Evolutionary conservation across 2,329 filamentous ascomycete species (phyloP).

Genomic region (Aquanectria penicillioides): DNA sequence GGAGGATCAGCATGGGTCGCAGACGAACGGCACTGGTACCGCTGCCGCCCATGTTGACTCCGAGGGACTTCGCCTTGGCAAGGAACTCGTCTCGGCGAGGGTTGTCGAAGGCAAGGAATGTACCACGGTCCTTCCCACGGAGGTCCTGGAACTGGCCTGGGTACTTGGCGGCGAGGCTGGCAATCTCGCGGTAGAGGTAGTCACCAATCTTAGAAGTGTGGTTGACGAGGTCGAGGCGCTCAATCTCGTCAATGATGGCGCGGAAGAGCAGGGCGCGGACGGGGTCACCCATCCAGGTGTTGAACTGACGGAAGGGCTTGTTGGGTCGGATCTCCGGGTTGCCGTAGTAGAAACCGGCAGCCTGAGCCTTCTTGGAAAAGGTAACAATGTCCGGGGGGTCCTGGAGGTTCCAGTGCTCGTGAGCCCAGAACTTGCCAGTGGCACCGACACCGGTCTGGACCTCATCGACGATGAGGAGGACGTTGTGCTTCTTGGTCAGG

Average conservation of each 20-base stretch:
- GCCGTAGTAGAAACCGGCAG: conserved; percentile 91
- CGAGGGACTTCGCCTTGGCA: conserved; percentile 79
- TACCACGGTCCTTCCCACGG: conserved; percentile 87
- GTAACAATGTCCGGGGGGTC: conserved; percentile 92
- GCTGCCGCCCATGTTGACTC: conserved; percentile 88
- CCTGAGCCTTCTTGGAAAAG: conserved; percentile 95
- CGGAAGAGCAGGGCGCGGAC: conserved; percentile 86
- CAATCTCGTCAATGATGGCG: conserved; percentile 84
- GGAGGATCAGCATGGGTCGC: conserved; percentile 91
- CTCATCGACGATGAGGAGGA: conserved; percentile 92
- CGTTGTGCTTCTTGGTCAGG: conserved; percentile 78
- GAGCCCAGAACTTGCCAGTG: conserved; percentile 95
- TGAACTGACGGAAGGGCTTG: conserved; percentile 95
- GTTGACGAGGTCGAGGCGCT: conserved; percentile 79
- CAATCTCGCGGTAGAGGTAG: conserved; percentile 79
- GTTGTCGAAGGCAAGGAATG: conserved; percentile 92
- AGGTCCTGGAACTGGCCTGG: conserved; percentile 84
- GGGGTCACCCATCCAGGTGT: conserved; percentile 97
- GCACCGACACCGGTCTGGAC: conserved; percentile 94
- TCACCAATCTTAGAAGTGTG: conserved; percentile 81
- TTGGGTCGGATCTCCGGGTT: conserved; percentile 84
- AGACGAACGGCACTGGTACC: conserved; percentile 80
- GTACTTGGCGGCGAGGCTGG: conserved; percentile 74
- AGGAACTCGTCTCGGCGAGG: conserved; percentile 83
- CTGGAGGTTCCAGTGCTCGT: conserved; percentile 89